Evolutionary conservation across 2,329 filamentous ascomycete species (phyloP), one percentile per base, ranked within the genome.

Genomic region (Aspergillus sergii): DNA sequence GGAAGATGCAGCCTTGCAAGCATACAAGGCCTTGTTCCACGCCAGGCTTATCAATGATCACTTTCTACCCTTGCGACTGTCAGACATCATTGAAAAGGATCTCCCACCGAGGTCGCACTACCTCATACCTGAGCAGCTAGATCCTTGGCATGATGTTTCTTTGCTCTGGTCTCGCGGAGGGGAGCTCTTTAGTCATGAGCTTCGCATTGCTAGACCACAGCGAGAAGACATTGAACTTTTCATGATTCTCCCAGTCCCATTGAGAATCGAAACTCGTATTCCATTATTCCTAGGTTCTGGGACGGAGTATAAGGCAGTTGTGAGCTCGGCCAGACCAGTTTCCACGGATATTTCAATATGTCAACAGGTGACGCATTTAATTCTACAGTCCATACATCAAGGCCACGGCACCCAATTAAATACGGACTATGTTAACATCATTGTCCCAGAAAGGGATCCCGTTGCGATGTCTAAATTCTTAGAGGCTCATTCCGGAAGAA

Each of bases 21-120:
- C 59, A 57, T 61, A 61, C 41, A 43, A n/a, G n/a, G 43, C 23
- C 5, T 36, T 61, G 41, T 58, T 28, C 26, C 32, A 51, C 2
- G 54, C 59, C 23, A 14, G 26, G 14, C 55, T 61, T 6, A 32
- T 61, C 9, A 61, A 61, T 39, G 59, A 58, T 10, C 12, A 61
- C 23, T 34, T 61, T n/a, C 32, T 61, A 11, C 59, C 59, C 16
- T 50, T 59, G 30, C 41, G n/a, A 8, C n/a, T 46, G n/a, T 46
- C 43, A 3, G 43, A 46, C 43, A 46, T 46, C 23, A 6, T 46
- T 46, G 43, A 23, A 8, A 46, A 46, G n/a, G n/a, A 12, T 23
- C n/a, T 14, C 3, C 2, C 9, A 19, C 43, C 43, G 12, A 46
- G 10, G 4, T 46, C 43, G 43, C 43, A 46, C n/a, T 46, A 46